Evolutionary conservation across 2,329 filamentous ascomycete species (phyloP).

Genomic region (Lasiodiplodia sp.): DNA sequence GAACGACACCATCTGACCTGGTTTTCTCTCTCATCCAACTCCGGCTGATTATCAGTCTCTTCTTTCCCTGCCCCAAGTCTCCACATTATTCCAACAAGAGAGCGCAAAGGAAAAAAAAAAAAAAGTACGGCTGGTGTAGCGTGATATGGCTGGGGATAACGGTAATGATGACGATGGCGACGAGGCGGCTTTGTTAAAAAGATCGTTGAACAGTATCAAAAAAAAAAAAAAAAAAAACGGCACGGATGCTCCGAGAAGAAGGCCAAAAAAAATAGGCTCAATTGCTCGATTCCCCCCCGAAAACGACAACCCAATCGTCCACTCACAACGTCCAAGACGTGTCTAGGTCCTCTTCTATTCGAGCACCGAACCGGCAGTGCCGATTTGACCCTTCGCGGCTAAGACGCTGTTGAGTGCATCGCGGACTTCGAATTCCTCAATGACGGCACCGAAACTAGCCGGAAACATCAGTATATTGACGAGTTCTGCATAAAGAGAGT

Average conservation of each 20-base stretch:
- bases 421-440: slow-evolving; percentile 75
- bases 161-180: background rate
- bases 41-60: background rate
- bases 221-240: background rate
- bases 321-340: background rate
- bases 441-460: slow-evolving; percentile 69
- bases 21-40: background rate
- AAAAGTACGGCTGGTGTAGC: background rate
- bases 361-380: slow-evolving; percentile 20
- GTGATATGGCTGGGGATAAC: background rate
- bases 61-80: background rate
- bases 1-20: background rate
- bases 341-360: slow-evolving; percentile 9
- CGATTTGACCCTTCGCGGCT: slow-evolving; percentile 57
- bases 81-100: background rate
- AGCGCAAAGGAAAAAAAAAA: background rate
- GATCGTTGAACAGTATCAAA: background rate
- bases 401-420: slow-evolving; percentile 80
- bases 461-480: background rate
- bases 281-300: background rate
- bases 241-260: background rate
- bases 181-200: background rate
- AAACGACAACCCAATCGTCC: background rate
- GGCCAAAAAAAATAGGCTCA: background rate
- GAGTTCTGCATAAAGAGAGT: background rate